Evolutionary conservation across 805 yeast genomes (phyloP).

Genomic region (Blastobotrys parvus): DNA sequence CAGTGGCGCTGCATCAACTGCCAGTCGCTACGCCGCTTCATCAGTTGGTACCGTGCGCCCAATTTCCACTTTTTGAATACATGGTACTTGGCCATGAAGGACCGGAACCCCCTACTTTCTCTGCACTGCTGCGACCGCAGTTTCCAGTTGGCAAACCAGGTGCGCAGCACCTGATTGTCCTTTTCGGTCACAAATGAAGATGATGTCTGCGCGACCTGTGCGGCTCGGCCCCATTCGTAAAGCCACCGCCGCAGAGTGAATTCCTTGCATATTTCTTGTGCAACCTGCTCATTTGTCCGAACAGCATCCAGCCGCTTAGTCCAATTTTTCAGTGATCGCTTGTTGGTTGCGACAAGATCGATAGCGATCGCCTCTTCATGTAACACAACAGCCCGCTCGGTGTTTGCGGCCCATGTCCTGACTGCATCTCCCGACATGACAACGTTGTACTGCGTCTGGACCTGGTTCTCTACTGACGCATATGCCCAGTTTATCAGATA

Average conservation of each 20-base stretch:
- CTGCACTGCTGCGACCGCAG: background rate
- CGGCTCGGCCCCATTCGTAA: background rate
- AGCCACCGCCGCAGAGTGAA: background rate
- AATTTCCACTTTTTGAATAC: constrained; percentile 11
- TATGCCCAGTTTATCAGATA: background rate
- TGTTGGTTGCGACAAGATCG: background rate
- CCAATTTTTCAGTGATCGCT: background rate
- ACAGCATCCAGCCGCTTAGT: background rate
- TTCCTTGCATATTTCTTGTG: constrained; percentile 1
- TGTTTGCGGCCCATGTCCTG: background rate
- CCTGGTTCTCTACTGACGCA: background rate
- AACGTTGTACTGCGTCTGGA: background rate
- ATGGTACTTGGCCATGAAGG: constrained; percentile 7
- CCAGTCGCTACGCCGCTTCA: background rate
- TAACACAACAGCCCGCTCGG: background rate
- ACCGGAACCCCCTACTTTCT: constrained; percentile 14
- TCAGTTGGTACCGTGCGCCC: background rate
- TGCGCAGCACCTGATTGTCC: background rate
- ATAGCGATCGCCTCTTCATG: background rate
- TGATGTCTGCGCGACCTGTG: background rate
- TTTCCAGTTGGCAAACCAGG: constrained; percentile 7
- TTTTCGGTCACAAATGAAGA: background rate
- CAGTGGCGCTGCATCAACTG: constrained; percentile 2
- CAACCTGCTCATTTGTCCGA: background rate
- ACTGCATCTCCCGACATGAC: background rate